These are phyloP conservation scores for Syncephalis plumigaleata DNA, from an alignment of 371 early-diverging fungal species.

Conservation along the genomic window DNA sequence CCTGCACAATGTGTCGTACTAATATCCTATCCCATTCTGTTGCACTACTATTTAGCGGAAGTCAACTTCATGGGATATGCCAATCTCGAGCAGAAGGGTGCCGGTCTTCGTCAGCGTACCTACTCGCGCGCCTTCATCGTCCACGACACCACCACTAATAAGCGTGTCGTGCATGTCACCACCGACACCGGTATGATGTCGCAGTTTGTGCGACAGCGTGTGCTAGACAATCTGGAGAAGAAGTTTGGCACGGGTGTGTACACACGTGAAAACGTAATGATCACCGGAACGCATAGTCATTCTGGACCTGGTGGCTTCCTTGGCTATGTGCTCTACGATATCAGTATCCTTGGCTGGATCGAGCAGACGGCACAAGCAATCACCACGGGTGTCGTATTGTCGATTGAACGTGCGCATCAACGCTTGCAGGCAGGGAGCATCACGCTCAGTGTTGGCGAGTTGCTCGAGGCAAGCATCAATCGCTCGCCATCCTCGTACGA, in stretches of 20 bases:
- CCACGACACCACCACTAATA: slow-evolving; percentile 8
- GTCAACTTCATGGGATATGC: no score
- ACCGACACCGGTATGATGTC: slow-evolving; percentile 26
- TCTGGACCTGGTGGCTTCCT: slow-evolving; percentile 24
- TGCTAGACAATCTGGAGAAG: slow-evolving; percentile 12
- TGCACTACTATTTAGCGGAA: no score
- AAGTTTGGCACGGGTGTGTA: slow-evolving; percentile 8
- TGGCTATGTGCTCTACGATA: slow-evolving; percentile 14
- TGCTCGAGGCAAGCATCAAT: slow-evolving; percentile 30
- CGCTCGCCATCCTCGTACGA: slow-evolving; percentile 32
- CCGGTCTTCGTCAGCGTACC: no score
- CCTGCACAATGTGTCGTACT: no score
- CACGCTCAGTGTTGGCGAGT: slow-evolving; percentile 14
- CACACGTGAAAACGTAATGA: slow-evolving; percentile 30
- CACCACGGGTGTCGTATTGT: slow-evolving; percentile 26
- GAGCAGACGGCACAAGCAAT: slow-evolving; percentile 29
- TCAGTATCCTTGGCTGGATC: slow-evolving; percentile 16
- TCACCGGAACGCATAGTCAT: slow-evolving; percentile 47
- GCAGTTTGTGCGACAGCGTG: slow-evolving; percentile 16
- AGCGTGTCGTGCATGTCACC: slow-evolving; percentile 30
- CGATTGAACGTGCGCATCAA: slow-evolving; percentile 32
- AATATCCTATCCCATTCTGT: no score
- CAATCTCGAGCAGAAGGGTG: no score
- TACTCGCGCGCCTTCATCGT: slow-evolving; percentile 21
- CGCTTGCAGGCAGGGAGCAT: slow-evolving; percentile 18